These are phyloP conservation scores for Helianthus tuberosus DNA, from an alignment of 129 eudicot species.

Conservation along the genomic window DNA sequence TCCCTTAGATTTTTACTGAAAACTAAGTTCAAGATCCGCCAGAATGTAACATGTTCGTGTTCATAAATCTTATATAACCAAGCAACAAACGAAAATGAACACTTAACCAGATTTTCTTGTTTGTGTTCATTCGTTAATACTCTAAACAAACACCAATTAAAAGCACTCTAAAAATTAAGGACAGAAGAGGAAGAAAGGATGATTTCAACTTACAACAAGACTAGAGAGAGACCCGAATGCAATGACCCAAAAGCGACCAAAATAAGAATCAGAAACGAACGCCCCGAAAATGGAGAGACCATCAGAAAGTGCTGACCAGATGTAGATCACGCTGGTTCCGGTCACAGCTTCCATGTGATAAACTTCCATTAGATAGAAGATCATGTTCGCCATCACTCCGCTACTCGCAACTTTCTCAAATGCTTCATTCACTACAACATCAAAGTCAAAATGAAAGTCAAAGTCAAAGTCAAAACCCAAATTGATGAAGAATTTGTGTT, in stretches of 20 bases:
- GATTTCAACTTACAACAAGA: conserved; percentile 26
- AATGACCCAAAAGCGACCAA: conserved; percentile 55
- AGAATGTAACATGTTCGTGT: no score
- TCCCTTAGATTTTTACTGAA: no score
- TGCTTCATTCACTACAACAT: conserved; percentile 34
- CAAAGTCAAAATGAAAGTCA: background rate
- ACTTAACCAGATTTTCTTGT: no score
- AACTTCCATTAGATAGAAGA: conserved; percentile 43
- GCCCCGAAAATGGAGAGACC: conserved; percentile 48
- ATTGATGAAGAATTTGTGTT: background rate
- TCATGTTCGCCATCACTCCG: conserved; percentile 45
- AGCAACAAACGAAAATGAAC: no score
- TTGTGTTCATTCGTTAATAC: no score
- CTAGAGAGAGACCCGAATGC: conserved; percentile 40
- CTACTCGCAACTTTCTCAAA: conserved; percentile 44
- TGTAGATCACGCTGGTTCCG: conserved; percentile 28
- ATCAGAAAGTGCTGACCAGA: conserved; percentile 37
- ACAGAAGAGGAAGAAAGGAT: no score
- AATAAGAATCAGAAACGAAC: conserved; percentile 42
- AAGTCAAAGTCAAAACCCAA: background rate
- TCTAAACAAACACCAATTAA: no score
- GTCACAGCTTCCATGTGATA: conserved; percentile 47
- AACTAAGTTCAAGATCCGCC: no score
- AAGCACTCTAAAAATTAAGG: no score
- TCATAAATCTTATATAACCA: no score